These are phyloP conservation scores for Boletus smithii DNA, from an alignment of 1,284 basidiomycete species.

Conservation along the genomic window DNA sequence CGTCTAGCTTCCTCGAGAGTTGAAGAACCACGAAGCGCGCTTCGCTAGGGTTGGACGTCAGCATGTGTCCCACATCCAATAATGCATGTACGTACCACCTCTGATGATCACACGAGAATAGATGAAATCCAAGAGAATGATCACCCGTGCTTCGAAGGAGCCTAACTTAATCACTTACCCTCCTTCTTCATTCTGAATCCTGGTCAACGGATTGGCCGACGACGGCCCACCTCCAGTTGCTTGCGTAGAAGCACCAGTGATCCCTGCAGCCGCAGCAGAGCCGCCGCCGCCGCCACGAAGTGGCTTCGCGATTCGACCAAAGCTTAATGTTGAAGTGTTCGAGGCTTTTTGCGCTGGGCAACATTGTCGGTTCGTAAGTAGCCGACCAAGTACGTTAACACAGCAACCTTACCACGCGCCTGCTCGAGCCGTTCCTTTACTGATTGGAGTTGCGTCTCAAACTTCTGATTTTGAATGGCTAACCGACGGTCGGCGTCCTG, in stretches of 20 bases:
- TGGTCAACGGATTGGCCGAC: conserved; percentile 57
- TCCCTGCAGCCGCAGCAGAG: conserved; percentile 39
- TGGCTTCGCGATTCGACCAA: conserved; percentile 96
- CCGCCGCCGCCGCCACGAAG: conserved; percentile 90
- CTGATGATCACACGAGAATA: conserved; percentile 27
- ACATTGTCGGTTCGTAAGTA: conserved; percentile 16
- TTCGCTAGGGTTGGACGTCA: conserved; percentile 54
- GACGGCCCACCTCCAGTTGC: conserved; percentile 43
- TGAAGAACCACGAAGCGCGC: conserved; percentile 87
- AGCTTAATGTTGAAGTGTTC: conserved; percentile 67
- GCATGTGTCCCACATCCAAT: conserved; percentile 6
- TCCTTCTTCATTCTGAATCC: conserved; percentile 76
- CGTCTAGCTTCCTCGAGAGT: conserved; percentile 53
- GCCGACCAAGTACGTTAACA: conserved; percentile 1
- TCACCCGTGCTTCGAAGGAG: conserved; percentile 26
- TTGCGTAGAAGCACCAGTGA: conserved; percentile 41
- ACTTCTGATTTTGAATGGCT: conserved; percentile 91
- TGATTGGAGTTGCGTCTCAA: conserved; percentile 87
- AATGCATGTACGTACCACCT: conserved; percentile 39
- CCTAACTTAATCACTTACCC: conserved; percentile 51
- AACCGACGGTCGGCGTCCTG: conserved; percentile 93
- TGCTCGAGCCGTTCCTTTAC: conserved; percentile 91
- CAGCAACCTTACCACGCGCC: conserved; percentile 71
- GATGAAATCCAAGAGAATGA: conserved; percentile 11
- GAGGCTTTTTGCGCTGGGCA: conserved; percentile 72